These are phyloP conservation scores for Lathyrus aphaca DNA, from an alignment of 306 rosid species.

Conservation along the genomic window DNA sequence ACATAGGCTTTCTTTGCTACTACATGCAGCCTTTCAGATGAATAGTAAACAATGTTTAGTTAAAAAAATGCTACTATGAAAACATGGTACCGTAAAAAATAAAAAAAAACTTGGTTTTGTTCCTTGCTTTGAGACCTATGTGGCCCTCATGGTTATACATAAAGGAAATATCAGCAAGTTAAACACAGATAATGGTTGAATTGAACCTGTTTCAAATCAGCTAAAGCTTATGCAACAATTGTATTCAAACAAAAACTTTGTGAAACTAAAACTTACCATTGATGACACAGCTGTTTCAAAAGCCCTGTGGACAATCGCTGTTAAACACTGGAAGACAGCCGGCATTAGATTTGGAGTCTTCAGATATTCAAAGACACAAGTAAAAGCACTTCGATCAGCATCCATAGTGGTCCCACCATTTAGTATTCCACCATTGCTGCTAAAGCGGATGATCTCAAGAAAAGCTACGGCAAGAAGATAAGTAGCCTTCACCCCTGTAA, in stretches of 20 bases:
- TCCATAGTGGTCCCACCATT: conserved; percentile 71
- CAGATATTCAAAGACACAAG: conserved; percentile 94
- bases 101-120: background rate
- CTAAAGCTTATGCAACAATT: conserved; percentile 33
- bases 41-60: conserved; percentile 13
- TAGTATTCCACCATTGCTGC: conserved; percentile 94
- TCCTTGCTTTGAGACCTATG: conserved; percentile 28
- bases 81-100: background rate
- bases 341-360: conserved; percentile 96
- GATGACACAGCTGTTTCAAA: conserved; percentile 86
- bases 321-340: conserved; percentile 90
- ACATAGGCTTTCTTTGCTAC: conserved; percentile 7
- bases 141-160: conserved; percentile 26
- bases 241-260: conserved; percentile 21
- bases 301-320: conserved; percentile 89
- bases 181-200: background rate
- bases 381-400: conserved; percentile 86
- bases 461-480: conserved; percentile 99
- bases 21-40: conserved; percentile 16
- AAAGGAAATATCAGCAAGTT: conserved; percentile 23
- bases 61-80: conserved; percentile 6
- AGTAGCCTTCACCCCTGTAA: conserved; percentile 96
- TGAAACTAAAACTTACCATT: conserved; percentile 72
- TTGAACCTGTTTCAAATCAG: conserved; percentile 35
- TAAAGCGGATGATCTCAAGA: conserved; percentile 92